Percentiles rank a stretch among this genome's conserved stretches.
Evolutionary conservation across 2,329 filamentous ascomycete genomes (phyloP).

Genomic region (Ophiostoma ulmi): DNA sequence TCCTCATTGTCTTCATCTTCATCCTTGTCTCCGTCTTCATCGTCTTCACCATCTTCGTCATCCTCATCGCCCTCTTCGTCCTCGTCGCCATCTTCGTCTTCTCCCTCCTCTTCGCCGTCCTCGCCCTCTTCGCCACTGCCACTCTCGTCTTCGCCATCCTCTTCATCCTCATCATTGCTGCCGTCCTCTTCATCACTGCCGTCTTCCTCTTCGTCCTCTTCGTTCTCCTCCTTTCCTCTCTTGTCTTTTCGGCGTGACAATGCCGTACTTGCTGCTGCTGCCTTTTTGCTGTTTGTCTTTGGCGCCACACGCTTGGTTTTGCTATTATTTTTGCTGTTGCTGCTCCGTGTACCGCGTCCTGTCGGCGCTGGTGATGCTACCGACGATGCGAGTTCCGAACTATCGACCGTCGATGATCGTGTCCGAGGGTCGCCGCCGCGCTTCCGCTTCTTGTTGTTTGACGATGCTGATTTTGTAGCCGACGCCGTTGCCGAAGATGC

Average conservation of each 20-base stretch:
- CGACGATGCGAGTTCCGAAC: conserved; percentile 24
- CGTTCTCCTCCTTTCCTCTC: conserved; percentile 13
- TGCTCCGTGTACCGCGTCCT: conserved; percentile 21
- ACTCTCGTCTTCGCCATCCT: neutral
- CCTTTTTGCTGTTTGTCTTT: conserved; percentile 17
- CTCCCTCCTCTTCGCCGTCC: conserved; percentile 5
- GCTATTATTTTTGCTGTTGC: conserved; percentile 11
- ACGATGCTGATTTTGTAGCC: neutral
- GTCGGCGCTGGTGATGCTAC: conserved; percentile 22
- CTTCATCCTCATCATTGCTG: neutral
- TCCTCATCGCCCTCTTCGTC: neutral
- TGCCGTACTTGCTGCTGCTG: neutral
- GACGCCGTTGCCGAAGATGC: conserved; percentile 14
- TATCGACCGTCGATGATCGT: conserved; percentile 29
- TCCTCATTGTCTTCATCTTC: conserved; percentile 6
- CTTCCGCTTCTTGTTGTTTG: conserved; percentile 25
- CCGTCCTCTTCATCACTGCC: neutral
- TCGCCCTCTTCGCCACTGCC: conserved; percentile 7
- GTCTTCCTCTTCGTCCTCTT: conserved; percentile 3
- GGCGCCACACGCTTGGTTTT: conserved; percentile 11
- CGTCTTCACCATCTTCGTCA: neutral
- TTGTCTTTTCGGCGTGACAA: conserved; percentile 5
- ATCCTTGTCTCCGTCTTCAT: conserved; percentile 12
- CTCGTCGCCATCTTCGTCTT: neutral
- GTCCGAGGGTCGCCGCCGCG: conserved; percentile 26